Percentiles rank a stretch among this genome's conserved stretches.
phyloP scores from a whole-genome alignment of 1,139 yeast genomes.

The Kodamaea sp. region DNA sequence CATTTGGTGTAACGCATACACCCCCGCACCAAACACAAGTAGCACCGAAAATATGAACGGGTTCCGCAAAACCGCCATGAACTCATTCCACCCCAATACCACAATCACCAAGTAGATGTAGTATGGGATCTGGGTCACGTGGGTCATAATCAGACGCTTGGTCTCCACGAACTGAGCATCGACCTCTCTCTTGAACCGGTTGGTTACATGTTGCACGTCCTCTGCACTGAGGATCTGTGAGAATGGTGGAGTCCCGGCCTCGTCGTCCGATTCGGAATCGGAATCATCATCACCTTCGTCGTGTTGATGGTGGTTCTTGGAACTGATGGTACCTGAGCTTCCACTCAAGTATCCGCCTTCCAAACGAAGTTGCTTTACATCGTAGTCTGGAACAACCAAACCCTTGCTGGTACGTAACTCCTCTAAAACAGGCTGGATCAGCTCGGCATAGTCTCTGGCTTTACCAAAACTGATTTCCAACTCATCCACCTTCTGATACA shows the following conservation, averaged over 20 bases:
- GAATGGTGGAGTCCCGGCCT: slow-evolving; percentile 35
- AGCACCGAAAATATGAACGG: slow-evolving; percentile 71
- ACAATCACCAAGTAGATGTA: slow-evolving; percentile 74
- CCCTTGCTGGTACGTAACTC: slow-evolving; percentile 5
- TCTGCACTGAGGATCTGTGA: slow-evolving; percentile 58
- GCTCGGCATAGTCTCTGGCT: slow-evolving; percentile 60
- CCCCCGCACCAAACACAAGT: slow-evolving; percentile 54
- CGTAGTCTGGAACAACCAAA: slow-evolving; percentile 4
- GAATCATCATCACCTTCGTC: slow-evolving; percentile 47
- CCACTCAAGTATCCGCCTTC: not conserved
- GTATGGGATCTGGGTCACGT: slow-evolving; percentile 76
- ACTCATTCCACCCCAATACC: slow-evolving; percentile 94
- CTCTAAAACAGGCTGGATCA: slow-evolving; percentile 56
- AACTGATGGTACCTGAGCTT: not conserved
- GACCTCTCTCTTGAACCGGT: slow-evolving; percentile 71
- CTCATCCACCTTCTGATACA: slow-evolving; percentile 76
- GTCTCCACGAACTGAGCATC: slow-evolving; percentile 86
- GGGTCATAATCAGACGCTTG: slow-evolving; percentile 70
- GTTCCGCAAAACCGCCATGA: slow-evolving; percentile 81
- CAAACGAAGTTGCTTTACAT: slow-evolving; percentile 1
- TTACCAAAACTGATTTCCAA: slow-evolving; percentile 63
- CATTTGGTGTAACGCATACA: slow-evolving; percentile 67
- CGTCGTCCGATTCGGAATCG: slow-evolving; percentile 38
- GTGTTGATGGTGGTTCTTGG: slow-evolving; percentile 23
- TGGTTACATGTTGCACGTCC: slow-evolving; percentile 58